Conservation (phyloP, 1,284 basidiomycete genomes). For the Paramarasmius palmivorus region DNA sequence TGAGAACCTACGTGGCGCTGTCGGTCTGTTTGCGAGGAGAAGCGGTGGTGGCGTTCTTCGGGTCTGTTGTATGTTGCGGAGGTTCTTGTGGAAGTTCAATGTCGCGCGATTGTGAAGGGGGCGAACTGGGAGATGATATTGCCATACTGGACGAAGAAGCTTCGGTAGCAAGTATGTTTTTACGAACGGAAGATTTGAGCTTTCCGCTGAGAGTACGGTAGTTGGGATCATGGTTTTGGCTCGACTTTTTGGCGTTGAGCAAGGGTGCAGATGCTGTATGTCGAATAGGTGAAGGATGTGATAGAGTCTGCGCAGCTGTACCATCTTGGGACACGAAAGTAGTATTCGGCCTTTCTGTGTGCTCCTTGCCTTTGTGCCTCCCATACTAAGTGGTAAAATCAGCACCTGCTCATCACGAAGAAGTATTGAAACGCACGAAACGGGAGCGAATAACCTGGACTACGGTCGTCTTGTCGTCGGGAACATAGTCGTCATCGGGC, state of each 20-base stretch:
- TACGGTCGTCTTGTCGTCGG: constrained; percentile 40
- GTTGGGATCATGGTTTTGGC: neutral
- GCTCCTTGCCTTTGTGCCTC: constrained; percentile 63
- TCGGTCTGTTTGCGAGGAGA: constrained; percentile 9
- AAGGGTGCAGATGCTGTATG: constrained; percentile 17
- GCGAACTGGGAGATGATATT: constrained; percentile 7
- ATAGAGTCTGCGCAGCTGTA: constrained; percentile 40
- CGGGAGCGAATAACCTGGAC: constrained; percentile 70
- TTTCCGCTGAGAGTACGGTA: neutral
- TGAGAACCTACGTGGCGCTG: constrained; percentile 57
- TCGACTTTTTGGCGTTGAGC: neutral
- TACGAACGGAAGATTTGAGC: neutral
- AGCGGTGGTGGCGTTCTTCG: constrained; percentile 15
- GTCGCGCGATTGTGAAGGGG: constrained; percentile 20
- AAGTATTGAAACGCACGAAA: constrained; percentile 54
- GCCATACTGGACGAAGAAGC: neutral
- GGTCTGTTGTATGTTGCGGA: constrained; percentile 3
- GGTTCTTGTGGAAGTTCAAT: constrained; percentile 12
- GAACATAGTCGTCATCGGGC: constrained; percentile 35
- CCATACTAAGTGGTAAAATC: constrained; percentile 53
- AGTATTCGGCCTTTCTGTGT: constrained; percentile 40
- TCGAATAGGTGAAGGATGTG: constrained; percentile 22
- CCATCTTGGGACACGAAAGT: constrained; percentile 35
- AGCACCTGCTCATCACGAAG: neutral
- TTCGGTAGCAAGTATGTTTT: neutral